Evolutionary conservation across 1,284 basidiomycete species (phyloP).

Genomic region (Cryptococcus sp.): DNA sequence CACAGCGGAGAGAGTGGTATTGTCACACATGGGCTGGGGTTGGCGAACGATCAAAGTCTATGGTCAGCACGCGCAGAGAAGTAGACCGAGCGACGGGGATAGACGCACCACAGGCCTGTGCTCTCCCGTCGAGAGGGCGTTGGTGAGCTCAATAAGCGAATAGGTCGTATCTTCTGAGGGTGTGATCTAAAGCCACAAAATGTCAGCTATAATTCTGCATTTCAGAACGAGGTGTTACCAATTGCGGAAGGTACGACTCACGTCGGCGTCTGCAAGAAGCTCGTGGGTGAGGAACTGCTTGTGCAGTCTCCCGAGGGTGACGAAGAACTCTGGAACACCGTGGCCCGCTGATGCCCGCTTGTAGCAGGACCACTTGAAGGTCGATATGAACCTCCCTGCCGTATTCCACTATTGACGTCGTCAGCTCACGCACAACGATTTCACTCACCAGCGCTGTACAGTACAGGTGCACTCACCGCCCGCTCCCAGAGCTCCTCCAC

Average conservation of each 20-base stretch:
- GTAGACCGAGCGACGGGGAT: neutral
- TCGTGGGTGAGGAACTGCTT: conserved; percentile 23
- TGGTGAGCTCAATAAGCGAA: conserved; percentile 32
- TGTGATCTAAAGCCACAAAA: conserved; percentile 31
- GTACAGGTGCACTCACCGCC: conserved; percentile 30
- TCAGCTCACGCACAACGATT: no score
- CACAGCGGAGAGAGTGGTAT: conserved; percentile 33
- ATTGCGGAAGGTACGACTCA: conserved; percentile 19
- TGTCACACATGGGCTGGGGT: conserved; percentile 36
- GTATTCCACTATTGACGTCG: conserved; percentile 38
- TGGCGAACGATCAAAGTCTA: neutral
- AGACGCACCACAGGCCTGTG: conserved; percentile 33
- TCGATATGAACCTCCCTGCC: conserved; percentile 44
- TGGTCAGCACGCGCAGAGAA: no score
- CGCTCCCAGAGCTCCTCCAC: conserved; percentile 50
- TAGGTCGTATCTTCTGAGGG: conserved; percentile 46
- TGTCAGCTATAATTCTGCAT: no score
- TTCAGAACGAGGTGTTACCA: no score
- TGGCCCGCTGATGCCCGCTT: conserved; percentile 12
- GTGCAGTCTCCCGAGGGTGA: conserved; percentile 37
- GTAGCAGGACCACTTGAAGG: conserved; percentile 31
- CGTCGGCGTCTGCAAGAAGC: conserved; percentile 40
- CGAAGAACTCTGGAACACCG: conserved; percentile 43
- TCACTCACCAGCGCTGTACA: no score
- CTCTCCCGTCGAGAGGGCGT: conserved; percentile 26